Conservation (phyloP, 106 monocot species). For the Platanthera zijinensis region DNA sequence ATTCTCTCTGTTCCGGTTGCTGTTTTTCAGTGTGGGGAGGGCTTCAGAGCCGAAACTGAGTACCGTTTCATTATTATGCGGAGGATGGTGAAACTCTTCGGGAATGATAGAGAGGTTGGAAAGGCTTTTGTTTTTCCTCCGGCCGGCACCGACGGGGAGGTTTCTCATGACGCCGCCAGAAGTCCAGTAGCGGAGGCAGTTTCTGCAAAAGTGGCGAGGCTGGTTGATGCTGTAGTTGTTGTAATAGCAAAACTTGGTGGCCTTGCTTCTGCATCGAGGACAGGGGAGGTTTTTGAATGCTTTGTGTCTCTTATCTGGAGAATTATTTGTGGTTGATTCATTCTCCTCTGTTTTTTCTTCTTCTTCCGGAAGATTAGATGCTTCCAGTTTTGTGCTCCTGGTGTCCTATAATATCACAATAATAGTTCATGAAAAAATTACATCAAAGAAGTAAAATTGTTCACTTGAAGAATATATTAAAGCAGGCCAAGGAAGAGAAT, state of each 20-base stretch:
- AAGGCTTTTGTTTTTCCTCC: constrained; percentile 71
- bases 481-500: too few species aligned
- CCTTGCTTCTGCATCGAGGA: constrained; percentile 58
- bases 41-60: neutral
- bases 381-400: too few species aligned
- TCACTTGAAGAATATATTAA: too few species aligned
- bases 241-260: constrained; percentile 17
- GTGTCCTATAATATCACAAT: too few species aligned
- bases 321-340: too few species aligned
- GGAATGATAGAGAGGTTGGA: neutral
- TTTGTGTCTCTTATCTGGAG: constrained; percentile 15
- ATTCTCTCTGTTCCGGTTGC: neutral
- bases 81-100: neutral
- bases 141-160: constrained; percentile 72
- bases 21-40: neutral
- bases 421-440: too few species aligned
- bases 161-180: constrained; percentile 77
- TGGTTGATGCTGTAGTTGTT: constrained; percentile 45
- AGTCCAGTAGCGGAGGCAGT: constrained; percentile 88
- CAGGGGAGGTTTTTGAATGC: constrained; percentile 43
- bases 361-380: too few species aligned
- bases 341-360: too few species aligned
- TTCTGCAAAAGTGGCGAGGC: constrained; percentile 81
- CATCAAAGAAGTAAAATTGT: too few species aligned
- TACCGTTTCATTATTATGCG: neutral